Percentiles rank a stretch among this genome's conserved stretches.
Conservation (phyloP, 148 eudicot genomes). For the Cornus suecica region DNA sequence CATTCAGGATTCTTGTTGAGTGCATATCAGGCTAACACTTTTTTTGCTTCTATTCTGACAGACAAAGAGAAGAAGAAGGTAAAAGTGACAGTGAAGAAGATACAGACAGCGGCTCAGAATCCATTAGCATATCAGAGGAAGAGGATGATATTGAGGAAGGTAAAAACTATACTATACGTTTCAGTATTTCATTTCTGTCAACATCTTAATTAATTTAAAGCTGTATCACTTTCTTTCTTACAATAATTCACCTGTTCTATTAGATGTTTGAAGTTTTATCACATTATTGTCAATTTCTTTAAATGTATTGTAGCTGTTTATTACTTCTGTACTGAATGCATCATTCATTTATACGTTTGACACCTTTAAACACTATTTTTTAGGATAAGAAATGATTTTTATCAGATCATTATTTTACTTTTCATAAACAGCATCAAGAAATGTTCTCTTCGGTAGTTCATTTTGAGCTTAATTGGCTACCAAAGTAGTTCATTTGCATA, state of each 20-base stretch:
- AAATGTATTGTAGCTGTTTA: too few species aligned
- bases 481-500: too few species aligned
- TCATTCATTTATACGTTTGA: too few species aligned
- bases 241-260: not conserved
- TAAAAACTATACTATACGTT: constrained; percentile 3
- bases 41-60: constrained; percentile 13
- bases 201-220: not conserved
- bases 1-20: not conserved
- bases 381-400: too few species aligned
- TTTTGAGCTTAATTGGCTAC: too few species aligned
- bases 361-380: too few species aligned
- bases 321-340: too few species aligned
- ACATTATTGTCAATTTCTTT: too few species aligned
- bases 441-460: too few species aligned
- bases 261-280: not conserved
- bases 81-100: constrained; percentile 47
- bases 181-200: not conserved
- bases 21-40: constrained; percentile 5
- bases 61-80: constrained; percentile 41
- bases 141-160: constrained; percentile 33
- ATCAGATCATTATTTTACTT: too few species aligned
- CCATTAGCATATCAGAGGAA: constrained; percentile 25
- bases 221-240: not conserved
- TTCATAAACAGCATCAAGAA: too few species aligned
- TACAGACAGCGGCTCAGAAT: constrained; percentile 26